A percentile compares a stretch with the other conserved stretches of the same genome.
Evolutionary conservation across 257 asterid species (phyloP).

Genomic region (Solanum lignicaule): DNA sequence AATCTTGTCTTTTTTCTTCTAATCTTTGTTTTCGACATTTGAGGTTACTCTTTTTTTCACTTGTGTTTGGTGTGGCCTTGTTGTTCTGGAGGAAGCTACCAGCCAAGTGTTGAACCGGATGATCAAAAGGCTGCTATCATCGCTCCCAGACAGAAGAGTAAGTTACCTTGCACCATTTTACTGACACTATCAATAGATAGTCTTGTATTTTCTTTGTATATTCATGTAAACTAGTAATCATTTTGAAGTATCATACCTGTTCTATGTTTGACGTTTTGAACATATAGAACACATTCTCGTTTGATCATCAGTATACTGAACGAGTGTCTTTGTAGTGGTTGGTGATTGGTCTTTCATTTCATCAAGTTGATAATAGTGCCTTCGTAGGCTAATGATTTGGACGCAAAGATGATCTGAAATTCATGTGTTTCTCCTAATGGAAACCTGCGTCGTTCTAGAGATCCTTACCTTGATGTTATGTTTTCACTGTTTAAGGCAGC

Average conservation of each 20-base stretch:
- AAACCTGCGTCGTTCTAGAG: neutral
- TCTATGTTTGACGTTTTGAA: neutral
- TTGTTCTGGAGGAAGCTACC: neutral
- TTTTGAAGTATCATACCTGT: neutral
- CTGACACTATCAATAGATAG: neutral
- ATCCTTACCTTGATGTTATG: neutral
- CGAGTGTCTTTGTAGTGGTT: neutral
- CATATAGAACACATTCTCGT: neutral
- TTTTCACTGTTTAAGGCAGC: neutral
- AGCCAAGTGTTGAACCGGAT: neutral
- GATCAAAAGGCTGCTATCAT: neutral
- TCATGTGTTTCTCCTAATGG: neutral
- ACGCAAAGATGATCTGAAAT: neutral
- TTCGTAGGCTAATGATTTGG: neutral
- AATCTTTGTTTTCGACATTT: neutral
- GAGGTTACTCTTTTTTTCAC: neutral
- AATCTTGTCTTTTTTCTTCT: neutral
- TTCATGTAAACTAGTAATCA: neutral
- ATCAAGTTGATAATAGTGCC: neutral
- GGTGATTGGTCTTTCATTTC: neutral
- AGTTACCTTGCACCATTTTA: neutral
- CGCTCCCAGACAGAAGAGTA: neutral
- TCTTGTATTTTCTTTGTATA: neutral
- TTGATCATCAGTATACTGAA: neutral
- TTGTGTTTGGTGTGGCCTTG: neutral